Percentiles rank a stretch among this genome's conserved stretches.
phyloP scores from a whole-genome alignment of 441 rosid genomes.

The Aquilaria agallochum region DNA sequence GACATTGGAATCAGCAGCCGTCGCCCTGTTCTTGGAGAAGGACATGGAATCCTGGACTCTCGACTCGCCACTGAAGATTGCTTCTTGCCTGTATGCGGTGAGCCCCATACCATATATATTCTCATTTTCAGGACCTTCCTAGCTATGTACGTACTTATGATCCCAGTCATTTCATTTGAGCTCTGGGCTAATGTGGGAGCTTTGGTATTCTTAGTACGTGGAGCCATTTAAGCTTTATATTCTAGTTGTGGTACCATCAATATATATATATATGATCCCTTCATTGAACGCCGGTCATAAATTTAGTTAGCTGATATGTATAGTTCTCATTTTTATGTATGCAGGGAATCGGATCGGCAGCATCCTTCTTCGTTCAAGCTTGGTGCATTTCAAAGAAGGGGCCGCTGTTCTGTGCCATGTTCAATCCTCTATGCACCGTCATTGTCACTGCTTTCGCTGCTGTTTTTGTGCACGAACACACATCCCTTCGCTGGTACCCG shows the following conservation, averaged over 20 bases:
- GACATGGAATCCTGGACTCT: constrained; percentile 37
- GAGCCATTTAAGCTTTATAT: no score
- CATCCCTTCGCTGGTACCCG: constrained; percentile 40
- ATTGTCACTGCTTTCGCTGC: constrained; percentile 39
- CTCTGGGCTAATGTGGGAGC: no score
- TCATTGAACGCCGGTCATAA: no score
- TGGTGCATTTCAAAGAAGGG: constrained; percentile 58
- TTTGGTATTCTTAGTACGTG: no score
- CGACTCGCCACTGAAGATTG: constrained; percentile 37
- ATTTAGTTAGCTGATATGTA: neutral
- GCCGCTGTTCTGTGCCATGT: constrained; percentile 58
- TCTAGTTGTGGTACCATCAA: no score
- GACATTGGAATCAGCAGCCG: constrained; percentile 41
- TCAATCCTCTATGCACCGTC: constrained; percentile 56
- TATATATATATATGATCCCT: no score
- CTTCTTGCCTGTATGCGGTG: constrained; percentile 41
- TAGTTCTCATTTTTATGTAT: neutral
- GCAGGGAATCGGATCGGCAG: constrained; percentile 29
- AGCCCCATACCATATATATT: neutral
- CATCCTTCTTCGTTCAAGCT: constrained; percentile 48
- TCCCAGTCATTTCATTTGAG: no score
- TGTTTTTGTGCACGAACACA: constrained; percentile 38
- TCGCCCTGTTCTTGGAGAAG: constrained; percentile 38
- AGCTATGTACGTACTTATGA: no score
- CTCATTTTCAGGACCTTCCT: no score